Percentiles rank a stretch among this genome's conserved stretches.
These are phyloP conservation scores for Crithidia mellificae DNA, from an alignment of 208 protist genomes.

Conservation along the genomic window DNA sequence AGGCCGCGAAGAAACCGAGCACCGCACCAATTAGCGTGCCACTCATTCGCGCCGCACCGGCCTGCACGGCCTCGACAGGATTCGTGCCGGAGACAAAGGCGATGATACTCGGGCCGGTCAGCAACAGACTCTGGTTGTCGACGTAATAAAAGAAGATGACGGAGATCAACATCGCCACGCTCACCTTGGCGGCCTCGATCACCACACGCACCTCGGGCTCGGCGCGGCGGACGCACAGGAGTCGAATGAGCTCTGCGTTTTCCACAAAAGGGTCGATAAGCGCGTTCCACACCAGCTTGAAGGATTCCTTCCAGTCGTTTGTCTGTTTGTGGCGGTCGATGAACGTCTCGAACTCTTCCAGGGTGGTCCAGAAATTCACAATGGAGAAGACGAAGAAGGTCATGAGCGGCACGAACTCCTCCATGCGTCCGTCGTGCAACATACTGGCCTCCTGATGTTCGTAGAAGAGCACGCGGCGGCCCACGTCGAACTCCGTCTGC, in stretches of 20 bases:
- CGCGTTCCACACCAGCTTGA: too few species aligned
- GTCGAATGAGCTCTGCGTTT: constrained; percentile 58
- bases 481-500: constrained; percentile 60
- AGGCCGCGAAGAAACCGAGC: constrained; percentile 85
- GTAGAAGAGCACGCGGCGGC: constrained; percentile 83
- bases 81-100: constrained; percentile 86
- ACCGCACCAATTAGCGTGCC: constrained; percentile 87
- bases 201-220: constrained; percentile 78
- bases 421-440: constrained; percentile 59
- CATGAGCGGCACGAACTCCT: constrained; percentile 91
- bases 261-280: constrained; percentile 66
- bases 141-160: constrained; percentile 82
- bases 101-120: constrained; percentile 89
- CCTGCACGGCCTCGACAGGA: constrained; percentile 85
- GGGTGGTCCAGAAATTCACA: constrained; percentile 74
- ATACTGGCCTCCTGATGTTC: too few species aligned
- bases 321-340: constrained; percentile 44
- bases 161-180: constrained; percentile 82
- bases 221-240: constrained; percentile 51
- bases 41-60: constrained; percentile 81
- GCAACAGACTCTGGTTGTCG: constrained; percentile 53
- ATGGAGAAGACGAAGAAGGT: constrained; percentile 90
- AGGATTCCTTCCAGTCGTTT: too few species aligned
- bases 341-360: constrained; percentile 64
- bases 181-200: constrained; percentile 89